These are phyloP conservation scores for Leishmania arabica DNA, from an alignment of 208 protist genomes.

Conservation along the genomic window DNA sequence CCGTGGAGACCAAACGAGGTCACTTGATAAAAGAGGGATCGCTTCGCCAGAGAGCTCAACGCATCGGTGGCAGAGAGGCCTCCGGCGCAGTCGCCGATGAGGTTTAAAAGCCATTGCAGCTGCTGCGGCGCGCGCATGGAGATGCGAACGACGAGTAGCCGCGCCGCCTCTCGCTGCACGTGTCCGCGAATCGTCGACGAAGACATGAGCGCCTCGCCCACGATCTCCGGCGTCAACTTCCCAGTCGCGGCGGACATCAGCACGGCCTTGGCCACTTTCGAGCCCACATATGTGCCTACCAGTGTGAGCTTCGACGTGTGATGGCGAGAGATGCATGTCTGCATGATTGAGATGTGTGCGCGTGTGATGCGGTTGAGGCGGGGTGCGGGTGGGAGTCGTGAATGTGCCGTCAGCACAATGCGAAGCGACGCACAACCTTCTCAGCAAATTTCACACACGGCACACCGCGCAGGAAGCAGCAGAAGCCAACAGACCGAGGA, in stretches of 20 bases:
- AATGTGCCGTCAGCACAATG: neutral
- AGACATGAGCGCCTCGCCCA: constrained; percentile 52
- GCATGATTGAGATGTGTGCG: constrained; percentile 1
- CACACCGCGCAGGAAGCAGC: neutral
- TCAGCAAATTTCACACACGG: neutral
- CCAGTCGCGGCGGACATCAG: constrained; percentile 38
- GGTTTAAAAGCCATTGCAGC: constrained; percentile 35
- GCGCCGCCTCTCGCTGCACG: constrained; percentile 54
- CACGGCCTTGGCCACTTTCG: constrained; percentile 38
- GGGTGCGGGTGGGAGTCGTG: neutral
- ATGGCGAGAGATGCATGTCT: constrained; percentile 15
- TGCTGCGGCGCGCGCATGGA: constrained; percentile 32
- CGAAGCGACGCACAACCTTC: neutral
- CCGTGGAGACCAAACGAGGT: constrained; percentile 49
- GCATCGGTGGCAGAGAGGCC: constrained; percentile 28
- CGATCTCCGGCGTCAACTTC: constrained; percentile 38
- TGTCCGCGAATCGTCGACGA: constrained; percentile 44
- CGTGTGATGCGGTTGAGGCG: neutral
- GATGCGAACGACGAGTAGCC: constrained; percentile 43
- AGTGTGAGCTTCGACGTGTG: constrained; percentile 29
- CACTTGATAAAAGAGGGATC: constrained; percentile 55
- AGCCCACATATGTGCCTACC: constrained; percentile 38
- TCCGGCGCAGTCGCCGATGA: constrained; percentile 29
- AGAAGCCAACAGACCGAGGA: constrained; percentile 1
- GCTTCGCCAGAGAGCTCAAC: constrained; percentile 38